These are phyloP conservation scores for Nannochloris sp. DNA, from an alignment of 139 green algal genomes.

Conservation along the genomic window DNA sequence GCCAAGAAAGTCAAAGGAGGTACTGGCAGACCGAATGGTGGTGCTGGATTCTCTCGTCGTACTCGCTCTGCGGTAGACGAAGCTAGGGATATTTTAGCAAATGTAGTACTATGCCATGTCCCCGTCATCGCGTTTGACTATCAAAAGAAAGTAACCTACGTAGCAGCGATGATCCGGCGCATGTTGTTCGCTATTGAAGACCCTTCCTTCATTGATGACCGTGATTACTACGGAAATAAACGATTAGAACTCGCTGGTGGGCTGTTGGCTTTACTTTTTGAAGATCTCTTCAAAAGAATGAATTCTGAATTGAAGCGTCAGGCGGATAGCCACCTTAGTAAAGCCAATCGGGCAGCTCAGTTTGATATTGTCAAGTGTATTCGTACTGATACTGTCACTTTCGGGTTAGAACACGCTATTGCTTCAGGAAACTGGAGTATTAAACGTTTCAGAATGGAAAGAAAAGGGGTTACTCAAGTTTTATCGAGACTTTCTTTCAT, in stretches of 20 bases:
- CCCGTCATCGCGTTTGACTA: conserved; percentile 83
- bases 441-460: conserved; percentile 96
- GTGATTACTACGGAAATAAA: conserved; percentile 99
- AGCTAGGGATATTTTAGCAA: conserved; percentile 86
- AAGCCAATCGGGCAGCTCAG: conserved; percentile 65
- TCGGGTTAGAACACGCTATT: conserved; percentile 91
- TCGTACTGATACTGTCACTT: conserved; percentile 83
- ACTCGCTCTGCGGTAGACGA: conserved; percentile 68
- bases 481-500: conserved; percentile 96
- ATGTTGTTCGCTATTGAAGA: conserved; percentile 91
- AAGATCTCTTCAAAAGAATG: conserved; percentile 97
- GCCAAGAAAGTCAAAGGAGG: conserved; percentile 49
- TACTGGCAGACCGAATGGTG: conserved; percentile 17
- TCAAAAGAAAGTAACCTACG: conserved; percentile 74
- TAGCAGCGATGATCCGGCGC: conserved; percentile 86
- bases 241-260: conserved; percentile 92
- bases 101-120: conserved; percentile 93
- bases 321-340: conserved; percentile 75
- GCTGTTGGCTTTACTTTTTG: conserved; percentile 95
- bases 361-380: conserved; percentile 96
- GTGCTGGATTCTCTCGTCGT: conserved; percentile 21
- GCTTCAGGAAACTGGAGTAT: conserved; percentile 96
- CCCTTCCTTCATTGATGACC: conserved; percentile 83
- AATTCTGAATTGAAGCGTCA: conserved; percentile 80
- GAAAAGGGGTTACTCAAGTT: conserved; percentile 96